Percentiles rank a stretch among this genome's conserved stretches.
Evolutionary conservation across 2,329 filamentous ascomycete genomes (phyloP).

Genomic region (Bipolaris zeicola): DNA sequence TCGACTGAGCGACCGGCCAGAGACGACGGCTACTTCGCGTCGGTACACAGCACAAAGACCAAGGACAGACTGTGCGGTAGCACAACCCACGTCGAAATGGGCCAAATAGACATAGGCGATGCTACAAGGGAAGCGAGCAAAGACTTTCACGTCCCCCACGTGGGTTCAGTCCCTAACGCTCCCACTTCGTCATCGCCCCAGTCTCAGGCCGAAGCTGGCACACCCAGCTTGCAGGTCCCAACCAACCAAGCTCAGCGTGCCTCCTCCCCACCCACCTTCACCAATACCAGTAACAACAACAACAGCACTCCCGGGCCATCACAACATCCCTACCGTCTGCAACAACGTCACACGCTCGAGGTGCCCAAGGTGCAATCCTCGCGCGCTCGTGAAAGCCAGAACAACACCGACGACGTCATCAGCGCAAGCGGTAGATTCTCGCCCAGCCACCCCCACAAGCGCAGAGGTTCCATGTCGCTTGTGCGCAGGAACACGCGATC

Average conservation of each 20-base stretch:
- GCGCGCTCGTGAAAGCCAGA: slow-evolving; percentile 69
- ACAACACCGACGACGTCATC: slow-evolving; percentile 62
- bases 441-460: slow-evolving; percentile 65
- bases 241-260: slow-evolving; percentile 54
- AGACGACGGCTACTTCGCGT: slow-evolving; percentile 56
- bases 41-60: slow-evolving; percentile 42
- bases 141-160: slow-evolving; percentile 31
- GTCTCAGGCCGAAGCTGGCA: slow-evolving; percentile 24
- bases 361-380: slow-evolving; percentile 72
- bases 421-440: slow-evolving; percentile 83
- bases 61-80: slow-evolving; percentile 37
- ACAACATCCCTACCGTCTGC: slow-evolving; percentile 64
- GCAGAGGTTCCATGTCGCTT: slow-evolving; percentile 83
- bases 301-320: slow-evolving; percentile 56
- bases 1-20: slow-evolving; percentile 37
- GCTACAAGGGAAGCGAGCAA: slow-evolving; percentile 38
- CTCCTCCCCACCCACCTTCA: slow-evolving; percentile 65
- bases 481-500: slow-evolving; percentile 82
- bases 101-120: slow-evolving; percentile 32
- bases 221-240: slow-evolving; percentile 48
- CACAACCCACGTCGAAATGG: slow-evolving; percentile 47
- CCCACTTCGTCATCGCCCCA: slow-evolving; percentile 17
- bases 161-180: slow-evolving; percentile 24
- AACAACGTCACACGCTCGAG: slow-evolving; percentile 86
- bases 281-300: slow-evolving; percentile 34